Conservation (phyloP, 1,284 basidiomycete species). For the Trametes hirsuta region DNA sequence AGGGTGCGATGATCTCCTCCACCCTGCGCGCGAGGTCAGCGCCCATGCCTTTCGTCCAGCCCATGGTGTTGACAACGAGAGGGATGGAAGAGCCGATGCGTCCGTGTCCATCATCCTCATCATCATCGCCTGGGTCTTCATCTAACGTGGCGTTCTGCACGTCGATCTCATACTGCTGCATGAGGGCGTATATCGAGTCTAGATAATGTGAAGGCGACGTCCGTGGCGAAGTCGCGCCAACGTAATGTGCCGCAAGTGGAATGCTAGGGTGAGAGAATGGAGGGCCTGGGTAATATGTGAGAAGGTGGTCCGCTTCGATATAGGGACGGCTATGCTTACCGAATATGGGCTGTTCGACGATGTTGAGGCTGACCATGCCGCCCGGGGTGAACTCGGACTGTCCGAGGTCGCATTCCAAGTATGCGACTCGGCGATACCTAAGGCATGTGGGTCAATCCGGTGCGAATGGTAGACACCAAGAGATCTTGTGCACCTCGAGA, state of each 20-base stretch:
- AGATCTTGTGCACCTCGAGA: slow-evolving; percentile 48
- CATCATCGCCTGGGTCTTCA: slow-evolving; percentile 24
- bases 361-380: slow-evolving; percentile 81
- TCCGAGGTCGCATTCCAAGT: slow-evolving; percentile 90
- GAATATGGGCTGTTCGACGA: slow-evolving; percentile 70
- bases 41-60: slow-evolving; percentile 95
- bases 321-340: slow-evolving; percentile 47
- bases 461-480: no score
- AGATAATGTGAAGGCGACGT: slow-evolving; percentile 84
- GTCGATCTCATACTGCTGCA: slow-evolving; percentile 75
- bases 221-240: slow-evolving; percentile 81
- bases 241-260: slow-evolving; percentile 79
- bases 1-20: slow-evolving; percentile 68
- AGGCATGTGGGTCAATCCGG: slow-evolving; percentile 10
- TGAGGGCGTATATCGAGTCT: slow-evolving; percentile 65
- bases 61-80: slow-evolving; percentile 94
- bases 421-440: slow-evolving; percentile 80
- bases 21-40: slow-evolving; percentile 78
- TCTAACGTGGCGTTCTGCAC: slow-evolving; percentile 54
- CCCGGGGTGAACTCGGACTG: slow-evolving; percentile 94
- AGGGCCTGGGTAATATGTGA: slow-evolving; percentile 58
- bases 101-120: slow-evolving; percentile 29
- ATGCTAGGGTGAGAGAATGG: slow-evolving; percentile 81
- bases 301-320: background rate
- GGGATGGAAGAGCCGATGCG: slow-evolving; percentile 67